Base-by-base conservation (phyloP, 805 yeast species). In the Metschnikowia lachancei region DNA sequence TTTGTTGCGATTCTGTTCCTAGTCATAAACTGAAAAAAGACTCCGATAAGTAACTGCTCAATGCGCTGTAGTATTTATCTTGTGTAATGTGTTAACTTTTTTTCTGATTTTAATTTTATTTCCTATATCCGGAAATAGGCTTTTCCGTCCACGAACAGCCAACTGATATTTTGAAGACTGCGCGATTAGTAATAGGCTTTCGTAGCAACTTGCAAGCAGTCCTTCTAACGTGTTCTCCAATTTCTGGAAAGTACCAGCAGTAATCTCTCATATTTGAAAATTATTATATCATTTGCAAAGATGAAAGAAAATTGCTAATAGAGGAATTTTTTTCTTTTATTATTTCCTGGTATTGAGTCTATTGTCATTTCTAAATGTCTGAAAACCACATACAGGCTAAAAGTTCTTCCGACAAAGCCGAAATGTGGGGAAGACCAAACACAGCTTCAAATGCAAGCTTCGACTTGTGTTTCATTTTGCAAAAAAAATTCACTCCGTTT, bases 361-460 rank as follows among this genome's bases (percentile, higher is more conserved):
- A n/a, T n/a, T n/a, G n/a, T n/a, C n/a, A n/a, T n/a, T n/a, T n/a
- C n/a, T n/a, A n/a, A n/a, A n/a, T n/a, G n/a, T n/a, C n/a, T n/a
- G n/a, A n/a, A n/a, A n/a, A 13, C n/a, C 36, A 17, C 36, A 17
- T 17, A 17, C 22, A 17, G 19, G 36, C 19, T 16, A 18, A 18
- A 17, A 11, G 17, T 33, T 22, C 20, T n/a, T 35, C 26, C 38
- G 29, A 35, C 2, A 7, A 6, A 20, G 16, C 29, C 29, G 29
- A 35, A 35, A 35, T 35, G 38, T 35, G 38, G 38, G 38, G 38
- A 35, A 35, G 17, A 13, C 17, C 36, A 16, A 22, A 17, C n/a
- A 18, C 17, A 13, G 33, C 10, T 30, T 30, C 28, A 26, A 7
- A 26, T 12, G 10, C 6, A 10, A 9, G 28, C 6, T 26, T 8